Evolutionary conservation across 2,329 filamentous ascomycete genomes (phyloP).

Genomic region (Xylaria sp.): DNA sequence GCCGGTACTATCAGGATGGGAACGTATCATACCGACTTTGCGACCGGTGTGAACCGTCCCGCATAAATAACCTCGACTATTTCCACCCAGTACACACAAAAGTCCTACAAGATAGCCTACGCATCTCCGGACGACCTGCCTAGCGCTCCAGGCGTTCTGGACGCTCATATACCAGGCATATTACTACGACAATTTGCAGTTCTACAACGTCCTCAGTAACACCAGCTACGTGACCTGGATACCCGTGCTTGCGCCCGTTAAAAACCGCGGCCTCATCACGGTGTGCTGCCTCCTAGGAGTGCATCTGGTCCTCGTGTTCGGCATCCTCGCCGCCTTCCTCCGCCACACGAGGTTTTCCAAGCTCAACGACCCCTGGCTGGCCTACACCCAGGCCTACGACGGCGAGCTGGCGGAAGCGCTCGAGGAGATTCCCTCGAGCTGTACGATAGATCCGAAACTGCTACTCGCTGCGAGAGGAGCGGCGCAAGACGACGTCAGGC

Average conservation of each 20-base stretch:
- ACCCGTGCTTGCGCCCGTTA: background rate
- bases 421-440: constrained; percentile 1
- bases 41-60: too few relatives aligned
- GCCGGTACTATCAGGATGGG: too few relatives aligned
- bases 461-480: background rate
- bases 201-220: constrained; percentile 8
- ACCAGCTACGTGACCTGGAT: constrained; percentile 1
- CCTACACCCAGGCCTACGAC: constrained; percentile 5
- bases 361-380: constrained; percentile 10
- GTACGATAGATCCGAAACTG: background rate
- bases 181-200: constrained; percentile 8
- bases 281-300: background rate
- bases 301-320: constrained; percentile 4
- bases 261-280: background rate
- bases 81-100: too few relatives aligned
- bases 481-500: background rate
- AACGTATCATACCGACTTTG: too few relatives aligned
- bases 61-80: too few relatives aligned
- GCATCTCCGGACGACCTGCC: too few relatives aligned
- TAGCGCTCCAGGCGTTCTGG: too few relatives aligned
- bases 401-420: constrained; percentile 5
- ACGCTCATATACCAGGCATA: too few relatives aligned
- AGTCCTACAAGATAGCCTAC: too few relatives aligned
- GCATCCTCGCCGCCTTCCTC: background rate
- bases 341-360: constrained; percentile 5